Base-by-base conservation (phyloP, 768 basidiomycete genomes). In the Lepiota venenata region DNA sequence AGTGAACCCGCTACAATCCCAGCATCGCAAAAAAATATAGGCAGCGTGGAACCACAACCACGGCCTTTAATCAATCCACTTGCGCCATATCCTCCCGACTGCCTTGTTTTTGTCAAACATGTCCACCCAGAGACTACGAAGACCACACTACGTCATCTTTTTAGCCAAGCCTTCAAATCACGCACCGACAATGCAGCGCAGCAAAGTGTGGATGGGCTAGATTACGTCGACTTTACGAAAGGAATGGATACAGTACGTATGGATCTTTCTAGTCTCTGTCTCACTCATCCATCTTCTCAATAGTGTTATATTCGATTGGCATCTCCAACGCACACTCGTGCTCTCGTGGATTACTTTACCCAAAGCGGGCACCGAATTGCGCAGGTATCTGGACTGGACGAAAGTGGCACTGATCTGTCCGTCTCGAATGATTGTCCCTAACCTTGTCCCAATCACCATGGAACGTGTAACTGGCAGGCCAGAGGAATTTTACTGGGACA, bases 171-270 rank as follows among this genome's bases (percentile, higher is more conserved):
- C 2, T 76, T 83, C 41, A 56, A 61, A 18, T 10, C 16, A 10
- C 22, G 36, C 16, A 4, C 21, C n/a, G 43, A 15, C 5, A 38
- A 57, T 7, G 44, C 32, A 16, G 15, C 22, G 8, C 46, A 54
- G 21, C 50, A 57, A 22, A 53, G 61, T 40, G 32, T 56, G 22
- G 68, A 69, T 6, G 80, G 74, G 1, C 66, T 93, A 25, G 87
- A 92, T 62, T 93, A 93, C 52, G 78, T 92, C 15, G 91, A 93
- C 67, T 92, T 81, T 65, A 82, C 65, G 59, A 92, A 91, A 64
- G 85, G 87, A 14, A 83, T 87, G 75, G 83, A 89, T 58, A 76
- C 79, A 15, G 90, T 91, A 61, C 43, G 83, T 71, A 18, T 2
- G 45, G 38, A 18, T 46, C 40, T 44, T 39, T 43, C 25, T 11